A percentile compares a stretch with the other conserved stretches of the same genome.
Conservation (phyloP, 2,329 filamentous ascomycete species). For the Scedosporium boydii region DNA sequence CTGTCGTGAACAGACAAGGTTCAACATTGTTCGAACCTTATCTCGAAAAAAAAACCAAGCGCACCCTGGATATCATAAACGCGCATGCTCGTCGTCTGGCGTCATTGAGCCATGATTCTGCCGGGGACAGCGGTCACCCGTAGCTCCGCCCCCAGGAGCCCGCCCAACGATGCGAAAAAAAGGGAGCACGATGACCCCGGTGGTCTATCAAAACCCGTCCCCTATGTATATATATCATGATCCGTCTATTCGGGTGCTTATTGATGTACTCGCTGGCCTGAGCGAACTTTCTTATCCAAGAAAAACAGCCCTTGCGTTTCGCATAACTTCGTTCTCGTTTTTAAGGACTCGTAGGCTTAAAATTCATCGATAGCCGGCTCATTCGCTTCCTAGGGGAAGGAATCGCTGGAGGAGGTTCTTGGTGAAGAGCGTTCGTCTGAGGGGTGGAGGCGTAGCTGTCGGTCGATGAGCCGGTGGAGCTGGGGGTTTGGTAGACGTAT, state of each 20-base stretch:
- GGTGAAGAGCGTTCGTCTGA: slow-evolving; percentile 26
- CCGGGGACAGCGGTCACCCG: not conserved
- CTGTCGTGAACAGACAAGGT: not conserved
- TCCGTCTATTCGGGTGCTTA: no score
- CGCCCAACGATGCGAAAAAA: not conserved
- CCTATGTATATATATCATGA: no score
- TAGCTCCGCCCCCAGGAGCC: not conserved
- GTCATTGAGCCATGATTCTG: not conserved
- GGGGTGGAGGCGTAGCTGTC: slow-evolving; percentile 24
- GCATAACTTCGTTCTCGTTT: not conserved
- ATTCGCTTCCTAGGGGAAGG: slow-evolving; percentile 8
- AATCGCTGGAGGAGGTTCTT: slow-evolving; percentile 18
- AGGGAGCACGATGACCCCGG: no score
- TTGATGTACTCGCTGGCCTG: no score
- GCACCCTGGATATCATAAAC: not conserved
- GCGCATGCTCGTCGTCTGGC: not conserved
- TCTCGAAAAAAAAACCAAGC: not conserved
- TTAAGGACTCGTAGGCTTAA: not conserved
- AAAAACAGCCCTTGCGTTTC: not conserved
- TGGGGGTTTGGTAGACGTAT: slow-evolving; percentile 70
- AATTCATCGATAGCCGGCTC: slow-evolving; percentile 4
- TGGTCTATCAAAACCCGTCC: no score
- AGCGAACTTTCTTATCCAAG: no score
- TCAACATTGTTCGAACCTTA: not conserved
- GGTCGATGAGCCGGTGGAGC: slow-evolving; percentile 46